Base-by-base conservation (phyloP, 73 alveolate species). In the Effrenium voratum region DNA sequence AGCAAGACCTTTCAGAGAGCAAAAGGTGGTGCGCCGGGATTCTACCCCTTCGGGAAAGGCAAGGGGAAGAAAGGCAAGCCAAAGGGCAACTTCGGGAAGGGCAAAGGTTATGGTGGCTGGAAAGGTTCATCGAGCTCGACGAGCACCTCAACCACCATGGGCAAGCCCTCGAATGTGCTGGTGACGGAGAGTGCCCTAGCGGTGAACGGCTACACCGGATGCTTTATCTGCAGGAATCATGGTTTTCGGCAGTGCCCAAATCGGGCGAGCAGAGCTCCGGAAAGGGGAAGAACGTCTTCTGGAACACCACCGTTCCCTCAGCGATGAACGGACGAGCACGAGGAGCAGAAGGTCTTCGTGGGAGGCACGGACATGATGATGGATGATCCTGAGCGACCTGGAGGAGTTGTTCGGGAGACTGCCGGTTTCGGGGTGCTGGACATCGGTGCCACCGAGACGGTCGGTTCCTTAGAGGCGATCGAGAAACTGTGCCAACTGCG, bases 341-440 rank as follows among this genome's bases (percentile, higher is more conserved):
- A n/a, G n/a, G n/a, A n/a, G n/a, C n/a, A n/a, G n/a, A n/a, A n/a
- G n/a, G n/a, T n/a, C n/a, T n/a, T n/a, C n/a, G 90, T 4, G 41
- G 40, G 90, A 77, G 45, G 16, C 90, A 28, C 2, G 41, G 90
- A 44, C 68, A 2, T 19, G 68, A 12, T 24, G 52, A 2, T 41
- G 59, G 4, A 40, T 75, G 86, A 2, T 34, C n/a, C 16, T 43
- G 59, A 26, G 36, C 26, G 60, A 41, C 40, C 41, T 77, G 90
- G 66, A 28, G 46, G 44, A 45, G 22, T 45, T 28, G 44, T 77
- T 45, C 4, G 16, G 30, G 68, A 77, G 68, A 77, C 90, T 26
- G 43, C 90, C 26, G 90, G 90, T 22, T 77, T 44, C 45, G 90
- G 90, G 5, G 90, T 77, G 60, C 68, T 77, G 5, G 90, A 77